phyloP scores from a whole-genome alignment of 805 yeast genomes.

The Starmerella roubikii region DNA sequence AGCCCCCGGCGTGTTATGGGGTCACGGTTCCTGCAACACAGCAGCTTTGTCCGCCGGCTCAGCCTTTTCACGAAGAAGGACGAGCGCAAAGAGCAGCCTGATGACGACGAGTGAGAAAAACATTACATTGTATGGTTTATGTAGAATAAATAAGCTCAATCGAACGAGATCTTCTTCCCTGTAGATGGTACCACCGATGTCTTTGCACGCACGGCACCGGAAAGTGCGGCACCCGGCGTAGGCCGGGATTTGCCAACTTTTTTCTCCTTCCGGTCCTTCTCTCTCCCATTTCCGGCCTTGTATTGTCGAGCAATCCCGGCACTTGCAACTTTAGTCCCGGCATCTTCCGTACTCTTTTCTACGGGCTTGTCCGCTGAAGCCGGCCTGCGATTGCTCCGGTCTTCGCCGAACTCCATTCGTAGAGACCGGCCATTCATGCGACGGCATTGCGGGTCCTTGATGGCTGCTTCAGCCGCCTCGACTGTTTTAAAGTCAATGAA shows the following conservation, averaged over 20 bases:
- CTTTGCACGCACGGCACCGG: slow-evolving; percentile 76
- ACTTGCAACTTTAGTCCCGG: too few relatives aligned
- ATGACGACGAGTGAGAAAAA: background rate
- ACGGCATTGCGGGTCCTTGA: slow-evolving; percentile 55
- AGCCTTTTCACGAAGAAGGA: slow-evolving; percentile 12
- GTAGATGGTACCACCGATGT: slow-evolving; percentile 77
- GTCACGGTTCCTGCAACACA: slow-evolving; percentile 6
- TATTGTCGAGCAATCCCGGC: too few relatives aligned
- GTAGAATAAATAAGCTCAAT: slow-evolving; percentile 20
- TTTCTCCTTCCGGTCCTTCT: too few relatives aligned
- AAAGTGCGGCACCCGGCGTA: slow-evolving; percentile 66
- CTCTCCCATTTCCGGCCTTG: background rate
- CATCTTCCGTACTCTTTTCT: too few relatives aligned
- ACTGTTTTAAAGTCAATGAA: slow-evolving; percentile 75
- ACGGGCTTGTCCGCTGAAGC: too few relatives aligned
- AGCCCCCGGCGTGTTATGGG: slow-evolving; percentile 7
- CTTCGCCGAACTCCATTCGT: slow-evolving; percentile 89
- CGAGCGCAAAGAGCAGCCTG: background rate
- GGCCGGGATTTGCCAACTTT: slow-evolving; percentile 15
- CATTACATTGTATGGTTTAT: background rate
- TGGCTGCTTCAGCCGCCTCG: slow-evolving; percentile 69
- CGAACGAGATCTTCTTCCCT: slow-evolving; percentile 77
- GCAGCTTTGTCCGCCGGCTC: slow-evolving; percentile 11
- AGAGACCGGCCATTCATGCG: slow-evolving; percentile 59
- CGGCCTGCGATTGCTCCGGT: slow-evolving; percentile 58